Evolutionary conservation across 345 rosid species (phyloP), one percentile per base, ranked within the genome.

Genomic region (Euphorbia peplus): DNA sequence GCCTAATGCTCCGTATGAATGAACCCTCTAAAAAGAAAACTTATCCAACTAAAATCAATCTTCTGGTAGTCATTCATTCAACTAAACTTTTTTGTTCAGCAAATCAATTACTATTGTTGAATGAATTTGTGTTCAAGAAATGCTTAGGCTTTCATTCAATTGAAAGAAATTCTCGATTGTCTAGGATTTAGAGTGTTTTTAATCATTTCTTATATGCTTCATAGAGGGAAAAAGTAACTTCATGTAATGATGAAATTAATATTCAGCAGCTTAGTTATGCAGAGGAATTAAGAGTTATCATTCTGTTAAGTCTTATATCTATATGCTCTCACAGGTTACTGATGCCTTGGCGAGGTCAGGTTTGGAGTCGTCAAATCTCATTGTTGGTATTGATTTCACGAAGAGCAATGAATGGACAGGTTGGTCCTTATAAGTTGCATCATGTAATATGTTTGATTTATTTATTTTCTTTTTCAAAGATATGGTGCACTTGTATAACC

Each of bases 341-440:
- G 80, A 80, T 71, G 97, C 93, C 12, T 87, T 93, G 29, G 60
- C 87, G 13, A 81, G 80, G 53, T 88, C 98, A 50, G 98, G 98
- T 48, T 82, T 93, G 14, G 98, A 91, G 82, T 93, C 98, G 24
- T 89, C 97, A 39, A 93, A 93, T 79, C 83, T 93, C 37, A 91
- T 93, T 35, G 92, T 93, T 26, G 96, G 96, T 63, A 84, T 93
- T 71, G 98, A 91, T 83, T 89, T 91, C 82, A 93, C 98, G 1
- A 93, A 91, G 84, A 93, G 98, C 85, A 93, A 93, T 10, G 97
- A 93, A 28, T 91, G 98, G 98, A 89, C 97, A 82, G 98, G 98
- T 89, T 69, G 22, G 37, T 41, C 66, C 54, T 60, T 14, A 16
- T 64, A 52, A 47, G n/a, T 52, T 54, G 11, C 42, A 19, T 39